Conservation (phyloP, 2,329 filamentous ascomycete species). For the Simplicillium aogashimaense region DNA sequence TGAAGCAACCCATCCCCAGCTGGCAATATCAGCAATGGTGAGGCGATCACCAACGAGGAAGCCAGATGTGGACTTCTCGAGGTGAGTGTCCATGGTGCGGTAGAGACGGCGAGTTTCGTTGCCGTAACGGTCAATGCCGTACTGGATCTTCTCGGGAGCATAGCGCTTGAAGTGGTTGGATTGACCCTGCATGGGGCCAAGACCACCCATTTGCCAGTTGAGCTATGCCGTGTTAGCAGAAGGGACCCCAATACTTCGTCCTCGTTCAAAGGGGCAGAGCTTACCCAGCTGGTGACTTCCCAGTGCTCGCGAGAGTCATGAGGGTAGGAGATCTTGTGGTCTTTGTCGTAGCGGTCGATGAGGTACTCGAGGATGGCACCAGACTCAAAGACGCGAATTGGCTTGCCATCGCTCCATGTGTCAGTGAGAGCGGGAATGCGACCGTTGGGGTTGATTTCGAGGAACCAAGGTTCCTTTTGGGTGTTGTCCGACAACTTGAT, state of each 20-base stretch:
- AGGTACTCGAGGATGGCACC: slow-evolving; percentile 81
- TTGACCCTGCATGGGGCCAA: slow-evolving; percentile 75
- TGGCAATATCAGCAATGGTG: slow-evolving; percentile 71
- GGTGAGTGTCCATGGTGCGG: slow-evolving; percentile 63
- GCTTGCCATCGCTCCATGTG: slow-evolving; percentile 60
- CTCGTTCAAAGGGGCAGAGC: slow-evolving; percentile 9
- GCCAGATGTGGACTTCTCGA: slow-evolving; percentile 44
- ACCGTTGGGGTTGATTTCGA: slow-evolving; percentile 87
- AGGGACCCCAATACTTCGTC: neutral
- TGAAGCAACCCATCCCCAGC: slow-evolving; percentile 66
- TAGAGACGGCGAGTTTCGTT: slow-evolving; percentile 82
- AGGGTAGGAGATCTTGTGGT: slow-evolving; percentile 76
- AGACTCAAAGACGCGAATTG: slow-evolving; percentile 72
- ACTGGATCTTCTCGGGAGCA: slow-evolving; percentile 71
- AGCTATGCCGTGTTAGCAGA: slow-evolving; percentile 23
- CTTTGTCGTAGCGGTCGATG: slow-evolving; percentile 68
- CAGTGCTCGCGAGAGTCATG: slow-evolving; percentile 63
- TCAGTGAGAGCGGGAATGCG: slow-evolving; percentile 84
- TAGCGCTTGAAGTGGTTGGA: slow-evolving; percentile 80
- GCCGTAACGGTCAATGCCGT: slow-evolving; percentile 71
- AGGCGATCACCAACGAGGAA: slow-evolving; percentile 58
- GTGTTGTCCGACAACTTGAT: slow-evolving; percentile 65
- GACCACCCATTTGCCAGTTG: slow-evolving; percentile 68
- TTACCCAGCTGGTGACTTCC: slow-evolving; percentile 69
- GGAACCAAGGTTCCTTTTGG: slow-evolving; percentile 83